Percentiles rank a stretch among this genome's conserved stretches.
Conservation (phyloP, 768 basidiomycete species). For the Melanogaster broomeanus region DNA sequence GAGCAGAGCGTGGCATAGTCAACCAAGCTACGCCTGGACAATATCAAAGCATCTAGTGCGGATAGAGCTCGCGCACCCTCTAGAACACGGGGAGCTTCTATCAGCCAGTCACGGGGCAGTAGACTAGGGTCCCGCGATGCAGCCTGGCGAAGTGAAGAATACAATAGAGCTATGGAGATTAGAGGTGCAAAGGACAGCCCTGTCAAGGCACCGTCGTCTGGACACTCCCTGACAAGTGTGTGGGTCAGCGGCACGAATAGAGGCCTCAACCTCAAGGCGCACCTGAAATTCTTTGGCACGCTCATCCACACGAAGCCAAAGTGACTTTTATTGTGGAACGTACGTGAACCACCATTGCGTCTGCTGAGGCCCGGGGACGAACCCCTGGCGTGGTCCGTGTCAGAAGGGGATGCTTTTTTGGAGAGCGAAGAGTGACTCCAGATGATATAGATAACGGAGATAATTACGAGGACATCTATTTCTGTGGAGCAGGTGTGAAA, state of each 20-base stretch:
- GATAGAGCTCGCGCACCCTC: constrained; percentile 43
- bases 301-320: constrained; percentile 89
- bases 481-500: constrained; percentile 40
- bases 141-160: constrained; percentile 46
- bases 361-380: constrained; percentile 50
- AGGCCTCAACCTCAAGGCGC: constrained; percentile 12
- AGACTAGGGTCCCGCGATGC: constrained; percentile 29
- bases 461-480: constrained; percentile 53
- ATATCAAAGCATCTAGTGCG: constrained; percentile 54
- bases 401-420: constrained; percentile 18
- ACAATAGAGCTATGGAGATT: constrained; percentile 69
- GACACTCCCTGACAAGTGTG: constrained; percentile 56
- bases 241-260: constrained; percentile 6
- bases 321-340: constrained; percentile 44
- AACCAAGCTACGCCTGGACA: constrained; percentile 75
- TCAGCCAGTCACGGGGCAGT: constrained; percentile 69
- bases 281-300: constrained; percentile 87
- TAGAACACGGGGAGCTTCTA: constrained; percentile 70
- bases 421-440: constrained; percentile 59
- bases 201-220: constrained; percentile 85
- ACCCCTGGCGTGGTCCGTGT: constrained; percentile 18
- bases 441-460: constrained; percentile 59
- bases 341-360: constrained; percentile 33
- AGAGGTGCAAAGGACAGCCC: constrained; percentile 85
- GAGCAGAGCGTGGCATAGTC: constrained; percentile 82